phyloP scores from a whole-genome alignment of 2,329 filamentous ascomycete genomes.

The Phialophora chinensis region DNA sequence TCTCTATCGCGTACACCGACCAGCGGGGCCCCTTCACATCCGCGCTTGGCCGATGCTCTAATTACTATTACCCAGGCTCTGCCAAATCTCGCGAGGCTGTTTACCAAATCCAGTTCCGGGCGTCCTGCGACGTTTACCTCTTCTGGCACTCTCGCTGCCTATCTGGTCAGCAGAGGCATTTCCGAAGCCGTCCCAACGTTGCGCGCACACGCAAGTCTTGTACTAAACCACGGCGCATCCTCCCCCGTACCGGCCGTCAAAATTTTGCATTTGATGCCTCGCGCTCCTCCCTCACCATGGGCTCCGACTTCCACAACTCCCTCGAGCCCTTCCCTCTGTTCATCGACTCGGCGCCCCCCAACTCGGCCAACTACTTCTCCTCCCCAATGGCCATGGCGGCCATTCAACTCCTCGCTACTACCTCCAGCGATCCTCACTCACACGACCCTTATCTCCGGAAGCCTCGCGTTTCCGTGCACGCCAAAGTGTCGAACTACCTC shows the following conservation, averaged over 20 bases:
- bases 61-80: neutral
- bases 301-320: conserved; percentile 22
- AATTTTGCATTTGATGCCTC: neutral
- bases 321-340: conserved; percentile 40
- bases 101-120: neutral
- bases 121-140: neutral
- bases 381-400: conserved; percentile 39
- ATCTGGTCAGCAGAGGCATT: neutral
- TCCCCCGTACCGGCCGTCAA: neutral
- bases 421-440: conserved; percentile 22
- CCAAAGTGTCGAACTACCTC: conserved; percentile 52
- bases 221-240: conserved; percentile 4
- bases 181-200: neutral
- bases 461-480: conserved; percentile 28
- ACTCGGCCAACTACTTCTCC: conserved; percentile 39
- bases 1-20: neutral
- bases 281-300: conserved; percentile 14
- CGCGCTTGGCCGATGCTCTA: neutral
- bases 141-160: neutral
- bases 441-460: conserved; percentile 15
- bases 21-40: neutral
- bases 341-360: conserved; percentile 36
- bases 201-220: neutral
- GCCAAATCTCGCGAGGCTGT: neutral
- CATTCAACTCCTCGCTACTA: conserved; percentile 35